Conservation (phyloP, 768 basidiomycete species). For the Hemileccinum impolitum region DNA sequence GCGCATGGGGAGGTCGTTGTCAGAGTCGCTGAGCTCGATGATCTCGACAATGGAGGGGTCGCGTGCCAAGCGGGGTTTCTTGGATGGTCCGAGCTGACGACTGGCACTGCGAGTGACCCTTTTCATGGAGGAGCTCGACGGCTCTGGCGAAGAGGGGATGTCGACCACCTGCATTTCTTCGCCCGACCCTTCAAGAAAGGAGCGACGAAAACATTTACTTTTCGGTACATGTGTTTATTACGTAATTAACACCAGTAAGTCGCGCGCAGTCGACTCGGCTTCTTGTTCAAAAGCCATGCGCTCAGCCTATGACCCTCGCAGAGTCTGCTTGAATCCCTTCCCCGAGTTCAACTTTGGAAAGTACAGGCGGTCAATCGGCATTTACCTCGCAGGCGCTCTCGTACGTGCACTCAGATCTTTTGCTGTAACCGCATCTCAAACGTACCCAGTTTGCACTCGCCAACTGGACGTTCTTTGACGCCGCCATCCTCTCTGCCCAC, state of each 20-base stretch:
- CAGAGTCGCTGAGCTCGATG: slow-evolving; percentile 54
- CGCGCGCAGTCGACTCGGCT: too few relatives aligned
- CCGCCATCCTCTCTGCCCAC: slow-evolving; percentile 85
- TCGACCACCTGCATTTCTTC: slow-evolving; percentile 24
- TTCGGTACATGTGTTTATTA: slow-evolving; percentile 9
- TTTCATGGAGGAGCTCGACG: slow-evolving; percentile 5
- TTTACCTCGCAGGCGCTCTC: slow-evolving; percentile 89
- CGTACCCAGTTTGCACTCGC: slow-evolving; percentile 79
- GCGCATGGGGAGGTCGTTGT: slow-evolving; percentile 31
- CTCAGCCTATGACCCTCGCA: slow-evolving; percentile 77
- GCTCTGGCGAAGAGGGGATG: slow-evolving; percentile 27
- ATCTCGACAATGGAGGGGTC: slow-evolving; percentile 26
- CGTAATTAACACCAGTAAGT: too few relatives aligned
- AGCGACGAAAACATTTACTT: not conserved
- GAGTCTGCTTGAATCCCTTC: slow-evolving; percentile 86
- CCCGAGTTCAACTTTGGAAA: slow-evolving; percentile 72
- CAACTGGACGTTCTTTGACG: slow-evolving; percentile 94
- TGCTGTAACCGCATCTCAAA: not conserved
- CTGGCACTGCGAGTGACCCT: slow-evolving; percentile 20
- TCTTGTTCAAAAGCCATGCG: too few relatives aligned
- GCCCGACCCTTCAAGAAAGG: not conserved
- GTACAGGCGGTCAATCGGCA: slow-evolving; percentile 78
- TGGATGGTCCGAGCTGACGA: slow-evolving; percentile 16
- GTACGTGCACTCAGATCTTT: slow-evolving; percentile 50
- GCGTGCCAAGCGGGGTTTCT: slow-evolving; percentile 11